A percentile compares a stretch with the other conserved stretches of the same genome.
Evolutionary conservation across 2,329 filamentous ascomycete genomes (phyloP).

Genomic region (Hymenoscyphus fructigenus): DNA sequence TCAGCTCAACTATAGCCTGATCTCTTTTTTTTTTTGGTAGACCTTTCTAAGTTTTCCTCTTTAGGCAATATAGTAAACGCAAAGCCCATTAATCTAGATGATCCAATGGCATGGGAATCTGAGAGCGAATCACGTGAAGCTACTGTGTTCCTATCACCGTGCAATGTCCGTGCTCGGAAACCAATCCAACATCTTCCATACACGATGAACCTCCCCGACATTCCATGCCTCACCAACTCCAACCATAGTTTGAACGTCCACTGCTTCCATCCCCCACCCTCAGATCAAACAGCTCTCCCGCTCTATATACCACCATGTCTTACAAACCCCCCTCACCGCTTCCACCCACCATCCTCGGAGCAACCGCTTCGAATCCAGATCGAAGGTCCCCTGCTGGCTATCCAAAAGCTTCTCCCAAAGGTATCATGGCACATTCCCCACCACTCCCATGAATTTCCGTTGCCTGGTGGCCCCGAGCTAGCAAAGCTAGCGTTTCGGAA

Average conservation of each 20-base stretch:
- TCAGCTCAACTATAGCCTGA: too few relatives aligned
- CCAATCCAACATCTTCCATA: too few relatives aligned
- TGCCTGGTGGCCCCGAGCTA: slow-evolving; percentile 12
- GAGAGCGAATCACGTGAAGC: too few relatives aligned
- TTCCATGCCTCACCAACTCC: slow-evolving; percentile 21
- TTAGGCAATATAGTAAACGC: too few relatives aligned
- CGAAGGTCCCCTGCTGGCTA: slow-evolving; percentile 17
- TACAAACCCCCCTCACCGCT: slow-evolving; percentile 8
- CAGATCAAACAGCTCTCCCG: slow-evolving; percentile 16
- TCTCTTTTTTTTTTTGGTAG: too few relatives aligned
- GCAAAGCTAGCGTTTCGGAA: slow-evolving; percentile 15
- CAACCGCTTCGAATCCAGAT: slow-evolving; percentile 17
- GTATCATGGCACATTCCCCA: slow-evolving; percentile 17
- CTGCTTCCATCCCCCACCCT: slow-evolving; percentile 19
- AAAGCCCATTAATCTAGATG: too few relatives aligned
- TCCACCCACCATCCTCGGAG: slow-evolving; percentile 14
- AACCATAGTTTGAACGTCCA: slow-evolving; percentile 19
- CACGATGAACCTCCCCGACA: slow-evolving; percentile 13
- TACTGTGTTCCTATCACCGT: too few relatives aligned
- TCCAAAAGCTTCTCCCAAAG: slow-evolving; percentile 19
- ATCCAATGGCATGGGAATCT: too few relatives aligned
- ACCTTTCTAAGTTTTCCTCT: too few relatives aligned
- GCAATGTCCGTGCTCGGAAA: too few relatives aligned
- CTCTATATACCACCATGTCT: slow-evolving; percentile 15
- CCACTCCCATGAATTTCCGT: slow-evolving; percentile 11